Evolutionary conservation across 2,329 filamentous ascomycete genomes (phyloP).

Genomic region (Teratosphaeriaceae sp.): DNA sequence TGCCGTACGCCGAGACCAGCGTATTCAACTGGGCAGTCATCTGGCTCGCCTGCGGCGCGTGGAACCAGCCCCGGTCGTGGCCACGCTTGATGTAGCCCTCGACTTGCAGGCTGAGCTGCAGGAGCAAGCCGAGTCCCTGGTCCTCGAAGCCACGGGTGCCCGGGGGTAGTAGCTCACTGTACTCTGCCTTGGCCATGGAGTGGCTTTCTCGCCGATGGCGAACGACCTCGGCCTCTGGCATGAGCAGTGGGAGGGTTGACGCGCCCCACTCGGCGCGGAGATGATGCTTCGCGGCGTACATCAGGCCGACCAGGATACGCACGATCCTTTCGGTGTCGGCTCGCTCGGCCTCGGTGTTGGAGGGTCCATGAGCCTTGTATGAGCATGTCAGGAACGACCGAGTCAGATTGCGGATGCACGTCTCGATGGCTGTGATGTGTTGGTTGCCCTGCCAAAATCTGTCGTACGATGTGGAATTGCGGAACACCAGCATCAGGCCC

Average conservation of each 20-base stretch:
- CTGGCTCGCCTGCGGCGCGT: conserved; percentile 52
- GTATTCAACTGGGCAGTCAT: conserved; percentile 53
- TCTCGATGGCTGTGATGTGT: conserved; percentile 50
- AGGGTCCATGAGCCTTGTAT: conserved; percentile 31
- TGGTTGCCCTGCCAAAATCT: conserved; percentile 50
- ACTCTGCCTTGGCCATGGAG: conserved; percentile 28
- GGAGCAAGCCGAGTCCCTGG: conserved; percentile 51
- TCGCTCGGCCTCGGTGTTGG: conserved; percentile 38
- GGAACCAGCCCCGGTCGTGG: conserved; percentile 51
- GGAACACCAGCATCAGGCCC: conserved; percentile 61
- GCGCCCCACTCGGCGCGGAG: conserved; percentile 56
- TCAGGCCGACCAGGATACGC: conserved; percentile 53
- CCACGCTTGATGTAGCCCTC: conserved; percentile 55
- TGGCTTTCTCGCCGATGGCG: conserved; percentile 22
- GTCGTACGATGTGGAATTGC: conserved; percentile 58
- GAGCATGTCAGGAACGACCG: conserved; percentile 45
- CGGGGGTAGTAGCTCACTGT: conserved; percentile 28
- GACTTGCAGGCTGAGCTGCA: conserved; percentile 55
- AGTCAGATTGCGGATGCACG: conserved; percentile 54
- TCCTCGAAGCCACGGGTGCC: conserved; percentile 43
- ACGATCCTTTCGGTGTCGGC: conserved; percentile 54
- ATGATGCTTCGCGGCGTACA: conserved; percentile 59
- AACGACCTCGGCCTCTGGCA: conserved; percentile 17
- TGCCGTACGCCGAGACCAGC: conserved; percentile 53
- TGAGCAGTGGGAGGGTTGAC: conserved; percentile 27